Percentiles rank a stretch among this genome's conserved stretches.
Conservation (phyloP, 495 filamentous ascomycete genomes). For the Lentithecium fluviatile region DNA sequence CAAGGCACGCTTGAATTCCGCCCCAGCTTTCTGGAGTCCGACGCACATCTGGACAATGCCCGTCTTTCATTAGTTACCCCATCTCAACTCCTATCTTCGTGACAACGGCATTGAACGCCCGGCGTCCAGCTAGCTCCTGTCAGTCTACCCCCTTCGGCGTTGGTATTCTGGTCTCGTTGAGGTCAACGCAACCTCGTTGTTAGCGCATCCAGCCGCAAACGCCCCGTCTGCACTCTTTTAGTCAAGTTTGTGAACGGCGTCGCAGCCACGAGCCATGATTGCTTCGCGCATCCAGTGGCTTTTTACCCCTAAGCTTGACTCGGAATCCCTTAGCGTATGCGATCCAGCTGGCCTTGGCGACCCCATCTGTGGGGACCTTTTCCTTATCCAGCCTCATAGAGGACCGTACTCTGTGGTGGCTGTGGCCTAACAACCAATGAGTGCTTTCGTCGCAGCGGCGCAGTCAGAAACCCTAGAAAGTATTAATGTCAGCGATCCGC, state of each 20-base stretch:
- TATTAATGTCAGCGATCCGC: conserved; percentile 7
- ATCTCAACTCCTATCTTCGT: too few relatives aligned
- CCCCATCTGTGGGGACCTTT: background rate
- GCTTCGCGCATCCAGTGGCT: conserved; percentile 5
- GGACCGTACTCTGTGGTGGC: conserved; percentile 2
- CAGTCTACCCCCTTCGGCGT: too few relatives aligned
- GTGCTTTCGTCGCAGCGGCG: background rate
- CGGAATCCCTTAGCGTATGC: conserved; percentile 12
- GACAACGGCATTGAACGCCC: too few relatives aligned
- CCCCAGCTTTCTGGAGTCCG: too few relatives aligned
- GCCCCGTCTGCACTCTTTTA: background rate
- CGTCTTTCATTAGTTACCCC: too few relatives aligned
- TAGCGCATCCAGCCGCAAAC: background rate
- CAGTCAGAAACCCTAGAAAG: background rate
- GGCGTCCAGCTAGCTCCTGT: too few relatives aligned
- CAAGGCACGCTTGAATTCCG: background rate
- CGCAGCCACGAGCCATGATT: background rate
- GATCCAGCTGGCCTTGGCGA: conserved; percentile 26
- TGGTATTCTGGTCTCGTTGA: too few relatives aligned
- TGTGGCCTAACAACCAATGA: background rate
- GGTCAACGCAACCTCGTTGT: background rate
- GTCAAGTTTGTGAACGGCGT: background rate
- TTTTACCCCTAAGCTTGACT: conserved; percentile 11
- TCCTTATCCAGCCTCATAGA: background rate
- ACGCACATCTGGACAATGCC: too few relatives aligned